These are phyloP conservation scores for Amanita pallidorosea DNA, from an alignment of 768 basidiomycete genomes.

Conservation along the genomic window DNA sequence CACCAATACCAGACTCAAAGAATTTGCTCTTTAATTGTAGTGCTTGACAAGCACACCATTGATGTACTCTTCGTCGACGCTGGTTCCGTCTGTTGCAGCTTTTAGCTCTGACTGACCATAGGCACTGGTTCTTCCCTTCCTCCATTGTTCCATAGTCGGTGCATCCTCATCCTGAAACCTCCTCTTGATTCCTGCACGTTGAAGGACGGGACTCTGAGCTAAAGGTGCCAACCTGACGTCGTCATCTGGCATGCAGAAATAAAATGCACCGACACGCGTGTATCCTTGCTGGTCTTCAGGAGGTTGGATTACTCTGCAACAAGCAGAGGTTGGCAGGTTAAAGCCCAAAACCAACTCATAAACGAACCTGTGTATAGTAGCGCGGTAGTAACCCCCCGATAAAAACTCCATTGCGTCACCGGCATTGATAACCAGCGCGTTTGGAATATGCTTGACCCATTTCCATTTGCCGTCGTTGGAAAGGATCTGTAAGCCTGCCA, in stretches of 20 bases:
- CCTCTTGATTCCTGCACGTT: conserved; percentile 27
- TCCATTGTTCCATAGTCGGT: conserved; percentile 43
- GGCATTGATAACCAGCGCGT: conserved; percentile 49
- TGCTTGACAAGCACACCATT: conserved; percentile 46
- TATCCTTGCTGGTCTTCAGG: conserved; percentile 39
- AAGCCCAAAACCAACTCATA: no score
- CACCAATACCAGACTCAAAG: no score
- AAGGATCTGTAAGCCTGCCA: conserved; percentile 43
- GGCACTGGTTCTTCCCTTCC: conserved; percentile 36
- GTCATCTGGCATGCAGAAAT: conserved; percentile 46
- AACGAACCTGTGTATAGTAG: conserved; percentile 38
- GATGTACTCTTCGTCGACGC: conserved; percentile 44
- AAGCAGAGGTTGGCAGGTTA: background rate
- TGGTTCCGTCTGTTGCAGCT: conserved; percentile 21
- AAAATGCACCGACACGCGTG: conserved; percentile 46
- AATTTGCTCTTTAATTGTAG: conserved; percentile 30
- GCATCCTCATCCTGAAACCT: conserved; percentile 27
- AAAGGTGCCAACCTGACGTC: conserved; percentile 34
- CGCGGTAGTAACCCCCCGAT: conserved; percentile 48
- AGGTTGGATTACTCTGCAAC: conserved; percentile 40
- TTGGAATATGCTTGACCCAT: conserved; percentile 48
- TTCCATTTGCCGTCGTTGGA: conserved; percentile 41
- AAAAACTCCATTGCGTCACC: conserved; percentile 53
- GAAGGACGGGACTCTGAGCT: conserved; percentile 35
- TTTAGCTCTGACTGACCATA: conserved; percentile 41